Base-by-base conservation (phyloP, 805 yeast species). In the Candida argentea region DNA sequence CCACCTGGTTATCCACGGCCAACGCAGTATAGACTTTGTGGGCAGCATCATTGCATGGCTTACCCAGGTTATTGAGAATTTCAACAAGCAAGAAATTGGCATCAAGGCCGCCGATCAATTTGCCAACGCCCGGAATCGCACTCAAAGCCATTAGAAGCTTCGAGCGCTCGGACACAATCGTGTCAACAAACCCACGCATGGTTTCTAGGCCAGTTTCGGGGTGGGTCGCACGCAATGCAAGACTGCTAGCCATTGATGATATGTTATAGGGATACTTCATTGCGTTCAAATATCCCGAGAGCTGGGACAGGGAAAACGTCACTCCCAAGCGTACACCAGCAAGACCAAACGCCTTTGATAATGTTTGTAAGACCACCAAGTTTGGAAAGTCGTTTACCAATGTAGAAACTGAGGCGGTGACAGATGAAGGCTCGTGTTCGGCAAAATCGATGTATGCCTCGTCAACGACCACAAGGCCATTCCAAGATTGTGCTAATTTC, bases 201-300 rank as follows among this genome's bases (percentile, higher is more conserved):
- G 54, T 46, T 4, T 48, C 46, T 26, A 87, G 48, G 17, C 84
- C 78, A 0, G 38, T 20, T 7, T 63, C 66, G 3, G 61, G 45
- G 5, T 68, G 57, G 5, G 89, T 69, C 2, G 96, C 93, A 36
- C 87, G 68, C 15, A 63, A 34, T 0, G 94, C 96, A 24, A 85
- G 59, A 31, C 70, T 69, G 4, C 95, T 65, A 1, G 97, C 76
- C 38, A 81, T 60, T 8, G 85, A 69, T 6, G 95, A 83, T 32
- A 91, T 82, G 52, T 89, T 91, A 57, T 91, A 91, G 2, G 98
- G 98, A 20, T 94, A 95, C 50, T 91, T 91, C 80, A 89, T 78
- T 14, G 93, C 73, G 51, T 91, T 91, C 43, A 91, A 57, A 27
- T 82, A 69, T 4, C 52, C 43, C 0, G 95, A 70, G 26, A 91